Base-by-base conservation (phyloP, 495 filamentous ascomycete genomes). In the Aspergillus diversus region DNA sequence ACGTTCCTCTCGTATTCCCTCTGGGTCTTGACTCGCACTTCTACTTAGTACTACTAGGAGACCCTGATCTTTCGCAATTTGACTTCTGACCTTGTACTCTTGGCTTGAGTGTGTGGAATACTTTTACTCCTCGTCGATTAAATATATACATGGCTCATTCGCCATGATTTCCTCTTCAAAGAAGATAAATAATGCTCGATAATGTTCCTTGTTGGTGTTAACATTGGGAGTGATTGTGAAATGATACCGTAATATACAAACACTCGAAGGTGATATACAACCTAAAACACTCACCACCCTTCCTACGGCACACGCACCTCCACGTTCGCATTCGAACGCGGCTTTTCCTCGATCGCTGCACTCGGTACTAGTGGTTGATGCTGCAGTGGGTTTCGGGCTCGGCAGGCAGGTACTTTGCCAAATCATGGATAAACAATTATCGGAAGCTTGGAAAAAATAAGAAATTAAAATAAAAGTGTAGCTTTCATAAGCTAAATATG, bases 291-390 rank as follows among this genome's bases (percentile, higher is more conserved):
- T 2, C 21, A 27, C 21, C 2, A 27, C 21, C 21, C 21, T 27
- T 27, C 57, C 57, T 60, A 49, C 42, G 34, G 58, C 56, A n/a
- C 62, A 61, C 64, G 64, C 64, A 62, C 64, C 49, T 55, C 50
- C 63, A 61, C 57, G 54, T 65, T 66, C 58, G 59, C 64, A 66
- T 66, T 37, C 55, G 59, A 57, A 51, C 57, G 63, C 63, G 51
- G 57, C 63, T 57, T 56, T 27, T 60, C 33, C 33, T 55, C 51
- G 59, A 59, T 64, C 56, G 58, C 63, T 60, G 63, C 63, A 61
- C 53, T 54, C 59, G 60, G 54, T 27, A 27, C 21, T 33, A 50
- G 16, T 50, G 5, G 16, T 50, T 31, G 47, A 50, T 21, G 9
- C n/a, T 50, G 47, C 47, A 21, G 47, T 50, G 47, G 47, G 47